These are phyloP conservation scores for Amanita thiersii DNA, from an alignment of 768 basidiomycete species.

Conservation along the genomic window DNA sequence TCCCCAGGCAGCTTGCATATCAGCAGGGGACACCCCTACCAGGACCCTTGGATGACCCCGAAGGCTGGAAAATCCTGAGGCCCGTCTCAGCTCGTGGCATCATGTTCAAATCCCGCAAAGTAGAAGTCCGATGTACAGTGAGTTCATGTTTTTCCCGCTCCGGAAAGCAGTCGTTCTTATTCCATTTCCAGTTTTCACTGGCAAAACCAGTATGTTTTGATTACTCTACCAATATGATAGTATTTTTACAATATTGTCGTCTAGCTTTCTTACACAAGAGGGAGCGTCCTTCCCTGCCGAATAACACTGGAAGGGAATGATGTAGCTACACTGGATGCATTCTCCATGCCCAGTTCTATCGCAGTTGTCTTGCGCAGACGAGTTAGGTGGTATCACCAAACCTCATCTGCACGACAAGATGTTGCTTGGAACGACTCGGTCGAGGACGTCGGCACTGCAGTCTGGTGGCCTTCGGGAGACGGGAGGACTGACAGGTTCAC, in stretches of 20 bases:
- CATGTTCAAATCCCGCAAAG: constrained; percentile 29
- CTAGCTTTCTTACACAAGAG: constrained; percentile 41
- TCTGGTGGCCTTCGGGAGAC: constrained; percentile 39
- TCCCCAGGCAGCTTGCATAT: constrained; percentile 43
- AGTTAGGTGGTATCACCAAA: constrained; percentile 33
- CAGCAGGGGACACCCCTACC: constrained; percentile 34
- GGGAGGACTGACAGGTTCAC: constrained; percentile 19
- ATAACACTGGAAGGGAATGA: constrained; percentile 33
- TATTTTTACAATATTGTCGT: not conserved
- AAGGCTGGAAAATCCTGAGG: constrained; percentile 41
- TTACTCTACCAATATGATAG: not conserved
- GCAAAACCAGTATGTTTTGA: constrained; percentile 33
- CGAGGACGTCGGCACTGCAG: constrained; percentile 34
- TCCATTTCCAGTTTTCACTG: constrained; percentile 27
- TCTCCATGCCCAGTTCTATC: constrained; percentile 33
- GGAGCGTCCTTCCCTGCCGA: constrained; percentile 38
- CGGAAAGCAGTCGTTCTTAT: constrained; percentile 5
- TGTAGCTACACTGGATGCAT: constrained; percentile 27
- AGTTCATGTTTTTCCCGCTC: constrained; percentile 11
- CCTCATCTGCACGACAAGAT: constrained; percentile 24
- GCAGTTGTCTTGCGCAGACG: constrained; percentile 30
- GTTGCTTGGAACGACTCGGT: constrained; percentile 38
- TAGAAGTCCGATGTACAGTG: constrained; percentile 34
- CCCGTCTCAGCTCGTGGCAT: constrained; percentile 31
- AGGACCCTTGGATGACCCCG: constrained; percentile 39